Evolutionary conservation across 2,329 filamentous ascomycete genomes (phyloP).

Genomic region (Corniculantispora saksenae): DNA sequence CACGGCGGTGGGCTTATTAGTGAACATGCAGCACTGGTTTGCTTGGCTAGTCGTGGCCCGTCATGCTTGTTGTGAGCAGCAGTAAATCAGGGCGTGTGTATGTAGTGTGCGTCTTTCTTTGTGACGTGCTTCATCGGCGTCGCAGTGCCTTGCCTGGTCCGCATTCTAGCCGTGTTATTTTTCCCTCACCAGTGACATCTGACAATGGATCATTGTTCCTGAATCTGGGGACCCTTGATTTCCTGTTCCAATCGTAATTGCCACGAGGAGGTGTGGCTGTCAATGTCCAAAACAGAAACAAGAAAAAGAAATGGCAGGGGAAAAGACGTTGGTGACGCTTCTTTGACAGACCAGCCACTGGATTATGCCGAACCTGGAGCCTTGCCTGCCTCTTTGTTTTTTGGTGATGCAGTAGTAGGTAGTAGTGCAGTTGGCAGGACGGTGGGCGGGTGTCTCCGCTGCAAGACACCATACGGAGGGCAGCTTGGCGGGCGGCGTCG

Average conservation of each 20-base stretch:
- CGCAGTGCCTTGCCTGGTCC: not conserved
- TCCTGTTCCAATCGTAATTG: not conserved
- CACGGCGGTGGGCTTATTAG: not conserved
- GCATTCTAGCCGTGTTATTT: not conserved
- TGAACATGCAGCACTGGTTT: not conserved
- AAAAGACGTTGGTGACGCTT: not conserved
- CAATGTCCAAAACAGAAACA: too few species aligned
- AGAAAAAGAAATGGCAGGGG: not conserved
- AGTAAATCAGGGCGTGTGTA: not conserved
- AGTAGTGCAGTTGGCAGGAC: too few species aligned
- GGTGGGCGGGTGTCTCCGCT: too few species aligned
- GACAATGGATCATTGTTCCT: not conserved
- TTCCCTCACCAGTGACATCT: not conserved
- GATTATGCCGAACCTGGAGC: not conserved
- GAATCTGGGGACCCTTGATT: not conserved
- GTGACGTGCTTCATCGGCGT: constrained; percentile 10
- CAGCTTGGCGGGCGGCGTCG: not conserved
- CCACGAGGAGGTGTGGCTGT: too few species aligned
- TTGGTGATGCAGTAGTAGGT: too few species aligned
- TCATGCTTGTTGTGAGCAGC: not conserved
- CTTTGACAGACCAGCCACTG: not conserved
- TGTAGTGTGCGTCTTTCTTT: too few species aligned
- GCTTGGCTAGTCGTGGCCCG: too few species aligned
- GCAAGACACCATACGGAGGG: too few species aligned
- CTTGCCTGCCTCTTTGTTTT: not conserved